These are phyloP conservation scores for Aureobasidium namibiae DNA, from an alignment of 2,329 filamentous ascomycete species.

Conservation along the genomic window DNA sequence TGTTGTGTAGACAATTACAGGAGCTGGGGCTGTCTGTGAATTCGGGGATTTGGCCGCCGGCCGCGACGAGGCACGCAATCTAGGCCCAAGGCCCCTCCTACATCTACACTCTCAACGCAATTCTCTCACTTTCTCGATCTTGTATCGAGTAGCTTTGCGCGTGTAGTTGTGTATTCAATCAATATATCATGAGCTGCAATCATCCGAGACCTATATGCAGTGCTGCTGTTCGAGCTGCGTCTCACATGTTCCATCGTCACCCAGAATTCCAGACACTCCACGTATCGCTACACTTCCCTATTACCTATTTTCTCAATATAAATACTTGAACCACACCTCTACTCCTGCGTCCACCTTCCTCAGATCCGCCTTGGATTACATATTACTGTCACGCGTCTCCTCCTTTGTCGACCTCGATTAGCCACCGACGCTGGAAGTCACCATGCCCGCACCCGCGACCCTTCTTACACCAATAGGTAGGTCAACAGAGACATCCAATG, in stretches of 20 bases:
- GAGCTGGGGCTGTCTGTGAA: not conserved
- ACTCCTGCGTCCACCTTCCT: not conserved
- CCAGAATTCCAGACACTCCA: not conserved
- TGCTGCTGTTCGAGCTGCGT: not conserved
- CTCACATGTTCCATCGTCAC: not conserved
- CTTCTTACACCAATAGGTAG: slow-evolving; percentile 13
- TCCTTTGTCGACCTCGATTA: not conserved
- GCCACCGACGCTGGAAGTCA: slow-evolving; percentile 6
- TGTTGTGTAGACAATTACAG: not conserved
- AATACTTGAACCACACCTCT: not conserved
- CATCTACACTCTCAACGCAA: not conserved
- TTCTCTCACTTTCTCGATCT: not conserved
- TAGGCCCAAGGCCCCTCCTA: not conserved
- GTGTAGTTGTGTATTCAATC: not conserved
- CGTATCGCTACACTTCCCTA: not conserved
- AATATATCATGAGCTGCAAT: not conserved
- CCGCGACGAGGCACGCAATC: no score
- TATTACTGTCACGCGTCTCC: not conserved
- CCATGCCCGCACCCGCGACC: slow-evolving; percentile 4
- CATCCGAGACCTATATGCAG: not conserved
- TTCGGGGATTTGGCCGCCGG: no score
- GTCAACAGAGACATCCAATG: not conserved
- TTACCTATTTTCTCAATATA: not conserved
- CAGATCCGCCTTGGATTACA: not conserved
- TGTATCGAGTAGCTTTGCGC: not conserved